Base-by-base conservation (phyloP, 306 rosid genomes). In the Castanea crenata region DNA sequence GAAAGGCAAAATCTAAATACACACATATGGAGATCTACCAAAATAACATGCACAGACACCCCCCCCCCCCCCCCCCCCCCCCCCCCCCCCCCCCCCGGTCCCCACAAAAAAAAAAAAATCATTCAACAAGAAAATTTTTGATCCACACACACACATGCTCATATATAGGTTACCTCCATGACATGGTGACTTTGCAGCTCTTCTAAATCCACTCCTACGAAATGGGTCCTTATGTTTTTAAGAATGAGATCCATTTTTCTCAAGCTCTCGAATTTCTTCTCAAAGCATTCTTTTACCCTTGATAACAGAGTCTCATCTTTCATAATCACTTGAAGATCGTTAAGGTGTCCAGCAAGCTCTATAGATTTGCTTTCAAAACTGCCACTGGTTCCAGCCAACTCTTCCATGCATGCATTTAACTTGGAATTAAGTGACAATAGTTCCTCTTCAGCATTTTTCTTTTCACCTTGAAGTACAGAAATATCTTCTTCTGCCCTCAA, bases 291-390 rank as follows among this genome's bases (percentile, higher is more conserved):
- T 80, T 87, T 88, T 74, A 88, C 58, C 41, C 57, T 85, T 62
- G 89, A 83, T 79, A 86, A 83, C 73, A 90, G 76, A 68, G 82
- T 83, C 41, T 86, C 76, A 65, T 93, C 98, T 74, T 83, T 89
- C 93, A 91, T 67, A 82, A 90, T 86, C 74, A 73, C 77, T 77
- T 70, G 90, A 89, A 96, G 96, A 93, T 90, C 90, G 81, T 82
- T 78, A 70, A 91, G 83, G 81, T 87, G 76, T 67, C 87, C 89
- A 65, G 82, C 63, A 41, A 91, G 89, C 82, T 91, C 92, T 25
- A 76, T 49, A 76, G 92, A 88, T 84, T 85, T 88, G 85, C 74
- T 93, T 70, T 87, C 85, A 77, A 86, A 80, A 85, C 83, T 81
- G 76, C 92, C 90, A 76, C 75, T 88, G 65, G 86, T 87, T 80